A percentile compares a stretch with the other conserved stretches of the same genome.
phyloP scores from a whole-genome alignment of 1,284 basidiomycete genomes.

The Malassezia sympodialis region DNA sequence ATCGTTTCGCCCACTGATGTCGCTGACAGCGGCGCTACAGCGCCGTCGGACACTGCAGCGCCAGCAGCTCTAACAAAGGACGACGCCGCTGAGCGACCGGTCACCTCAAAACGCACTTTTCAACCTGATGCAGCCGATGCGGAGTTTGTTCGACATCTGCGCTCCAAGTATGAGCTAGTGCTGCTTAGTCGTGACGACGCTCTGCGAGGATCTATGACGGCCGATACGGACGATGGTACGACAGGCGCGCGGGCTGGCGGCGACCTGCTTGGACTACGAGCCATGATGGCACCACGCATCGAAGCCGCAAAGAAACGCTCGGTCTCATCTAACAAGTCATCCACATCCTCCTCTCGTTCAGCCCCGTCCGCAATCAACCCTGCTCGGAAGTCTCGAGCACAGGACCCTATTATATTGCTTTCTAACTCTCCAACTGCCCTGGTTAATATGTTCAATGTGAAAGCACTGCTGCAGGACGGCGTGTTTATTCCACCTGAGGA shows the following conservation, averaged over 20 bases:
- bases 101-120: conserved; percentile 30
- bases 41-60: neutral
- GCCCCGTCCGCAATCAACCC: conserved; percentile 7
- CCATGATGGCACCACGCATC: conserved; percentile 24
- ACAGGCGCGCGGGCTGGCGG: neutral
- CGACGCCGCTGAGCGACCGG: neutral
- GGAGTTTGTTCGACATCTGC: conserved; percentile 41
- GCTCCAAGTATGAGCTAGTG: conserved; percentile 30
- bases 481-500: conserved; percentile 54
- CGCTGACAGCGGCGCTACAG: neutral
- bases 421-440: conserved; percentile 88
- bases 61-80: neutral
- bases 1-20: conserved; percentile 15
- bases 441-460: conserved; percentile 95
- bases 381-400: conserved; percentile 34
- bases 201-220: conserved; percentile 20
- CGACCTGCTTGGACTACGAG: conserved; percentile 25
- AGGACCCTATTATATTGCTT: conserved; percentile 83
- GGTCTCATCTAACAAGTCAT: conserved; percentile 20
- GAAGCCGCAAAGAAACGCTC: conserved; percentile 24
- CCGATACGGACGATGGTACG: neutral
- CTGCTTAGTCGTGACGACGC: conserved; percentile 34
- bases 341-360: conserved; percentile 11
- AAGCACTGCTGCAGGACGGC: conserved; percentile 79
- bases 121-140: conserved; percentile 32